Base-by-base conservation (phyloP, 1,284 basidiomycete species). In the Microbotryum saponariae region DNA sequence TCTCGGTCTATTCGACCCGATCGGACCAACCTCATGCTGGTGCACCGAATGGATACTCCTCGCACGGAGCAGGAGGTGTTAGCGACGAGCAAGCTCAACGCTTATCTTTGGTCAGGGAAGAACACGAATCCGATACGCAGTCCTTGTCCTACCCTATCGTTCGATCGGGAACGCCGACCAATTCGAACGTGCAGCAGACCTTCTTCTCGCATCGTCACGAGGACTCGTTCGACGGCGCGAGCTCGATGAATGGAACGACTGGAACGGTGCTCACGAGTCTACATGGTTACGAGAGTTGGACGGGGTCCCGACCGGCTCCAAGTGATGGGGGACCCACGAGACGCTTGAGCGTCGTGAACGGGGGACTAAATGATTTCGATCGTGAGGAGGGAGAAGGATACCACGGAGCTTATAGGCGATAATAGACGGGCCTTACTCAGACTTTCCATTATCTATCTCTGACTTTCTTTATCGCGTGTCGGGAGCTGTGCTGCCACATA, bases 181-280 rank as follows among this genome's bases (percentile, higher is more conserved):
- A 69, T 55, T 55, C 60, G 42, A 69, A 71, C 63, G 68, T 65
- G 14, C 67, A 69, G 57, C 70, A 71, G 23, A 58, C 59, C 49
- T 71, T 67, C 48, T 66, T 60, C 20, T 47, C 46, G 20, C 58
- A 27, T 46, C 29, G 21, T 20, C 27, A 56, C n/a, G 25, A 27
- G n/a, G 46, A 33, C 25, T 25, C n/a, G 12, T n/a, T n/a, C 20
- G n/a, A 52, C 33, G 23, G 20, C 33, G 27, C 42, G 45, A 49
- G 16, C 21, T 27, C 25, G 56, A 47, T 58, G 56, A 58, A 29
- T 12, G 25, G 31, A 33, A 20, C n/a, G 27, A 31, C 14, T 50
- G 18, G 18, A 2, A n/a, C 18, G 10, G 23, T 49, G n/a, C 9
- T 29, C 31, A 60, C 62, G 37, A 59, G 53, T 37, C 54, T 60